Evolutionary conservation across 139 green algal genomes (phyloP).

Genomic region (Ettlia oleoabundans): DNA sequence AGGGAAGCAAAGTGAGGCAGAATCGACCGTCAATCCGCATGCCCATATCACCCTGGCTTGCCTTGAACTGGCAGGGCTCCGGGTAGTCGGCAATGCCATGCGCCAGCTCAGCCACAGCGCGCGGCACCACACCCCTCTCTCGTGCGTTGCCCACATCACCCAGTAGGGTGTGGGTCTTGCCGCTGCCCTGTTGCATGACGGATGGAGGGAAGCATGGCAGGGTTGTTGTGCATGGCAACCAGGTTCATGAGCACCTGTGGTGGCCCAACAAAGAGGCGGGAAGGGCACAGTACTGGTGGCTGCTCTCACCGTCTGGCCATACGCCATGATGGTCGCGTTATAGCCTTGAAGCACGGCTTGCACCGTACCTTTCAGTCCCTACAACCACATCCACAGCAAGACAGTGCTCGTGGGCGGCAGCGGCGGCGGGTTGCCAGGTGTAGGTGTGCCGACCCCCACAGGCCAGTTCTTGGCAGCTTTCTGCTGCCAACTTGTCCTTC

Average conservation of each 20-base stretch:
- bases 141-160: constrained; percentile 41
- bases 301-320: constrained; percentile 74
- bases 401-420: too few species aligned
- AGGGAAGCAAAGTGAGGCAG: too few species aligned
- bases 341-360: constrained; percentile 55
- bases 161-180: constrained; percentile 84
- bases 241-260: too few species aligned
- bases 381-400: constrained; percentile 38
- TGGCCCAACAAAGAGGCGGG: not conserved
- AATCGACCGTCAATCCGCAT: not conserved
- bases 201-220: not conserved
- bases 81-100: constrained; percentile 41
- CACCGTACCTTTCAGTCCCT: constrained; percentile 58
- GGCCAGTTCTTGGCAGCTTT: not conserved
- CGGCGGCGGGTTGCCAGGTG: too few species aligned
- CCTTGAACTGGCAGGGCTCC: constrained; percentile 10
- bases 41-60: not conserved
- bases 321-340: constrained; percentile 72
- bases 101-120: constrained; percentile 60
- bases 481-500: not conserved
- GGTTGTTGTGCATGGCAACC: not conserved
- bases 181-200: constrained; percentile 45
- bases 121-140: constrained; percentile 66
- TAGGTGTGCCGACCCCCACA: too few species aligned
- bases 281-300: not conserved